Base-by-base conservation (phyloP, 495 filamentous ascomycete species). In the Neurospora hispaniola region DNA sequence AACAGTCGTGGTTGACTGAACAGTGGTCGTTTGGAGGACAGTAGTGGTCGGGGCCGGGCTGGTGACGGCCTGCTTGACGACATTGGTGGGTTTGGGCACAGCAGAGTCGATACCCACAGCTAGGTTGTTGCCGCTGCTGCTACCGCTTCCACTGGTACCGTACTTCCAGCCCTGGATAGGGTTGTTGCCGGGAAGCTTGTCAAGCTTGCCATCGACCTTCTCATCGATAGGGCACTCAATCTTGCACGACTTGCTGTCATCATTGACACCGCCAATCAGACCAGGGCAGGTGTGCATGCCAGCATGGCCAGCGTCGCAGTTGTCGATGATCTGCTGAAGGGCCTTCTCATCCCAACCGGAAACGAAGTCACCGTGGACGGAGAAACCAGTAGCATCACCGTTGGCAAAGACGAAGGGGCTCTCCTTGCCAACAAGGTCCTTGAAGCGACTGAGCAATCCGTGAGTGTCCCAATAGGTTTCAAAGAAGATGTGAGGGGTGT, bases 311-410 rank as follows among this genome's bases (percentile, higher is more conserved):
- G 78, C 83, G 71, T 88, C 83, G 83, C 91, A 93, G 68, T 80
- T 84, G 73, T 78, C 82, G 73, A 91, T 84, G 73, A 89, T 89
- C 42, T 84, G 82, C 78, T 92, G 86, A 23, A 93, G 87, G 70
- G 85, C 82, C 6, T 80, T 74, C 70, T 84, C 78, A 74, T 93
- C 87, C 92, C 92, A 94, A 40, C 90, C 92, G 68, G 91, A 87
- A 62, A 93, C 82, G 80, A 93, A 93, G 80, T 93, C 91, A 42
- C 86, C 90, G 80, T 93, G 91, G 69, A 87, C 86, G 41, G 81
- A 83, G 78, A 81, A 88, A 69, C 87, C 87, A n/a, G 87, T 88
- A 39, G 80, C 80, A 68, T 90, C 88, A 38, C 88, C 88, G 78
- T 86, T 89, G 72, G 89, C 82, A 74, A 88, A 86, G 71, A 93